Evolutionary conservation across 1,284 basidiomycete genomes (phyloP), one percentile per base, ranked within the genome.

Genomic region (Schizopora paradoxa): DNA sequence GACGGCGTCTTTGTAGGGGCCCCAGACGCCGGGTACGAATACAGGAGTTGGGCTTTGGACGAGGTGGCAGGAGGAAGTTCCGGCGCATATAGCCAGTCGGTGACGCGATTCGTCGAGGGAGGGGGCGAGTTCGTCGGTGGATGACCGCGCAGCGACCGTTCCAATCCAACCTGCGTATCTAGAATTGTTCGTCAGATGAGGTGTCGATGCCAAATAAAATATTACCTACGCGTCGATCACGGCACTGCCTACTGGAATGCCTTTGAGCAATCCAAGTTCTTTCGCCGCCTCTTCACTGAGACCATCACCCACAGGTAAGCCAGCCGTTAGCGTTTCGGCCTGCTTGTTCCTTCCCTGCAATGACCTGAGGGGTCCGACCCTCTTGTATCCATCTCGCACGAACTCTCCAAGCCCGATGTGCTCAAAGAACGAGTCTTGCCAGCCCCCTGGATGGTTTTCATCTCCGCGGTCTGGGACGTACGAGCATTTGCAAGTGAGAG

Each of bases 101-200:
- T 90, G 81, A 11, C 76, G 70, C 8, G 88, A 88, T 54, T 93
- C 87, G 14, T 83, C 76, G 3, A 93, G 66, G 7, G 72, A 69
- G 10, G 86, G 79, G 8, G 69, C 56, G 3, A 64, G 50, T 18
- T 51, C 62, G 18, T 68, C 66, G 10, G 76, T 74, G 18, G 76
- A 62, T 56, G 65, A 66, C 16, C 80, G 70, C 6, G 93, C 94
- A 6, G 90, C 95, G 29, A 97, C 82, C 0, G 95, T 98, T 14
- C 96, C 95, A 56, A 99, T 74, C 95, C 95, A 99, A n/a, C 95
- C 95, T 2, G 95, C 92, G 64, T 98, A 97, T 5, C 87, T 91
- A 53, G 7, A 51, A 34, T 26, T 29, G 10, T 47, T 33, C 43
- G 31, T 21, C 41, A 22, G 27, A 26, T 14, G 34, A 27, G 29